phyloP scores from a whole-genome alignment of 495 filamentous ascomycete species.

The Penicillium verhagenii region DNA sequence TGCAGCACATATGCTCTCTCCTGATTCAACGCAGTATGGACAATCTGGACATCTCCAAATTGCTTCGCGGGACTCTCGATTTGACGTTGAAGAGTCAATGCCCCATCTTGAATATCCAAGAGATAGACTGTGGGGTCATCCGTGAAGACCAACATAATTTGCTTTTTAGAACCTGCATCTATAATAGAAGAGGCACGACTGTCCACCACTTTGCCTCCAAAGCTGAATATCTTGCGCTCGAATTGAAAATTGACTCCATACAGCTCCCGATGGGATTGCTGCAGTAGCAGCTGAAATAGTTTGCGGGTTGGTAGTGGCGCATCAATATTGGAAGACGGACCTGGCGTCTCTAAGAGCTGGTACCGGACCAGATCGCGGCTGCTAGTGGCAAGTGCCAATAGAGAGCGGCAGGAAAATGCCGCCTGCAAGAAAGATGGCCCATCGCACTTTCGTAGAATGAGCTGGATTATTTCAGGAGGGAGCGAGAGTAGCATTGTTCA shows the following conservation, averaged over 20 bases:
- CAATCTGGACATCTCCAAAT: conserved; percentile 27
- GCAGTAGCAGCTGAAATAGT: conserved; percentile 29
- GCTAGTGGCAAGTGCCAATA: conserved; percentile 86
- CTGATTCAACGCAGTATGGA: conserved; percentile 31
- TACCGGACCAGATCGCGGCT: conserved; percentile 47
- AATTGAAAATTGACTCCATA: conserved; percentile 34
- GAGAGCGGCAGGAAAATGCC: conserved; percentile 33
- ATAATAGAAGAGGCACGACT: conserved; percentile 30
- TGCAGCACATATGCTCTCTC: conserved; percentile 32
- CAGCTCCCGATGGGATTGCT: conserved; percentile 24
- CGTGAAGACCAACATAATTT: conserved; percentile 27
- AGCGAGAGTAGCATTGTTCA: conserved; percentile 37
- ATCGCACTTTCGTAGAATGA: conserved; percentile 34
- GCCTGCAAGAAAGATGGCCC: conserved; percentile 35
- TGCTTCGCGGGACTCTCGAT: conserved; percentile 24
- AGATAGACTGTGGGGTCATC: conserved; percentile 30
- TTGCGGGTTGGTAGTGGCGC: conserved; percentile 17
- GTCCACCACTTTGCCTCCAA: conserved; percentile 24
- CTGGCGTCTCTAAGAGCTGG: conserved; percentile 21
- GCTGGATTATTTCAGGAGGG: conserved; percentile 41
- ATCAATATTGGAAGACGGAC: conserved; percentile 7
- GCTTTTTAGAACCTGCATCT: background rate
- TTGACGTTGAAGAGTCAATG: conserved; percentile 7
- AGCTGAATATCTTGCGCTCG: conserved; percentile 23
- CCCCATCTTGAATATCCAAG: conserved; percentile 18